Evolutionary conservation across 1,284 basidiomycete species (phyloP).

Genomic region (Malassezia cuniculi): DNA sequence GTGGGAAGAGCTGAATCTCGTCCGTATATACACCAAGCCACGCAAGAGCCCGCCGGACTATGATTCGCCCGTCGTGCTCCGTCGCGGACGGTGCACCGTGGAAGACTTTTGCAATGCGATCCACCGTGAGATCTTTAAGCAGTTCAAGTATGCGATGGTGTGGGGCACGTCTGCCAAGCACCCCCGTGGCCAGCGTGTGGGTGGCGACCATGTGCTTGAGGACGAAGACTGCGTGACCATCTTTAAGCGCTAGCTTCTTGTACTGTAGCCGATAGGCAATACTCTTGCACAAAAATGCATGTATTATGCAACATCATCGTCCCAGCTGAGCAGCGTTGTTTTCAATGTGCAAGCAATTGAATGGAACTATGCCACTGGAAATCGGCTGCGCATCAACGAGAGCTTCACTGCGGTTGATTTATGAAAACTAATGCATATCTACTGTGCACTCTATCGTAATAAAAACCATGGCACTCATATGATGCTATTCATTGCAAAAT

Average conservation of each 20-base stretch:
- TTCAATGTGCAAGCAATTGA: too few relatives aligned
- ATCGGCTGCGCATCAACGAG: too few relatives aligned
- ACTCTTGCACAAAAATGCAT: too few relatives aligned
- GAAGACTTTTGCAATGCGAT: constrained; percentile 73
- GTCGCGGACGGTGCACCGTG: constrained; percentile 53
- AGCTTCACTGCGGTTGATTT: too few relatives aligned
- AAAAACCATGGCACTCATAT: too few relatives aligned
- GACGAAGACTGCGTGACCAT: constrained; percentile 36
- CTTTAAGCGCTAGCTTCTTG: constrained; percentile 20
- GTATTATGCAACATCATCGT: too few relatives aligned
- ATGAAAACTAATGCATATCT: too few relatives aligned
- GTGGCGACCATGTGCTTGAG: constrained; percentile 46
- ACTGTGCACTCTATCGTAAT: too few relatives aligned
- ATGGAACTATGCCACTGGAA: too few relatives aligned
- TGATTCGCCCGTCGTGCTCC: constrained; percentile 55
- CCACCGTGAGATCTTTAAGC: constrained; percentile 82
- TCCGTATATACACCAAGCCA: constrained; percentile 72
- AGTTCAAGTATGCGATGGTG: constrained; percentile 81
- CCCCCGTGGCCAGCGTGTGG: constrained; percentile 87
- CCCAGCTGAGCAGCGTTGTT: too few relatives aligned
- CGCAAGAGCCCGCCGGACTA: constrained; percentile 84
- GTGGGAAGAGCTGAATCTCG: constrained; percentile 46
- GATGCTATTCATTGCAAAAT: too few relatives aligned
- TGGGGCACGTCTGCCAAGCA: constrained; percentile 95
- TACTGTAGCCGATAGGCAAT: background rate